Percentiles rank a stretch among this genome's conserved stretches.
Evolutionary conservation across 345 rosid genomes (phyloP).

Genomic region (Punica granatum): DNA sequence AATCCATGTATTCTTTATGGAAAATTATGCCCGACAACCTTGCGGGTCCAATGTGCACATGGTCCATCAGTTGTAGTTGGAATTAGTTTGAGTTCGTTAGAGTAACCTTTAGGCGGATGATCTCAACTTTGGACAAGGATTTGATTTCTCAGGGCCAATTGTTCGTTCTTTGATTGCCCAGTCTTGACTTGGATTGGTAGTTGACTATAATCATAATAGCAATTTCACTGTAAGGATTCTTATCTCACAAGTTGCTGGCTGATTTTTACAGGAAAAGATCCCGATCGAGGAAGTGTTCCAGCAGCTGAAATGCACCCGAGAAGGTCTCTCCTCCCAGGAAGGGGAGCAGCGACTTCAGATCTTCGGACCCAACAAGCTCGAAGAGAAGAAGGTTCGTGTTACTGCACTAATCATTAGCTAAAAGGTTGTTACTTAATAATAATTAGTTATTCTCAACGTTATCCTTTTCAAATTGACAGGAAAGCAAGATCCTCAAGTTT

Average conservation of each 20-base stretch:
- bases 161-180: no score
- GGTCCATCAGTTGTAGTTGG: neutral
- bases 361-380: conserved; percentile 47
- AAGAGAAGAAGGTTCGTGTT: conserved; percentile 31
- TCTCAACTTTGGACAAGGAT: neutral
- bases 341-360: conserved; percentile 33
- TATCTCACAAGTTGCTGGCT: neutral
- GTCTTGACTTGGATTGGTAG: neutral
- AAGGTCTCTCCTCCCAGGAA: conserved; percentile 30
- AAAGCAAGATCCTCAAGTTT: conserved; percentile 33
- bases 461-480: conserved; percentile 11
- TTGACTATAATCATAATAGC: no score
- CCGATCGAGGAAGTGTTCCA: conserved; percentile 48
- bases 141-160: neutral
- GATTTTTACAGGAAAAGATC: conserved; percentile 28
- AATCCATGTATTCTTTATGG: neutral
- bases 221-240: neutral
- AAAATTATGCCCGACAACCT: neutral
- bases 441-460: neutral
- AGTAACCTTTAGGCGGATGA: neutral
- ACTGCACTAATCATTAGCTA: neutral
- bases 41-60: neutral
- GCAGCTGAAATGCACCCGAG: conserved; percentile 38
- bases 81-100: neutral
- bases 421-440: neutral